Evolutionary conservation across 2,329 filamentous ascomycete species (phyloP).

Genomic region (Colletotrichum truncatum): DNA sequence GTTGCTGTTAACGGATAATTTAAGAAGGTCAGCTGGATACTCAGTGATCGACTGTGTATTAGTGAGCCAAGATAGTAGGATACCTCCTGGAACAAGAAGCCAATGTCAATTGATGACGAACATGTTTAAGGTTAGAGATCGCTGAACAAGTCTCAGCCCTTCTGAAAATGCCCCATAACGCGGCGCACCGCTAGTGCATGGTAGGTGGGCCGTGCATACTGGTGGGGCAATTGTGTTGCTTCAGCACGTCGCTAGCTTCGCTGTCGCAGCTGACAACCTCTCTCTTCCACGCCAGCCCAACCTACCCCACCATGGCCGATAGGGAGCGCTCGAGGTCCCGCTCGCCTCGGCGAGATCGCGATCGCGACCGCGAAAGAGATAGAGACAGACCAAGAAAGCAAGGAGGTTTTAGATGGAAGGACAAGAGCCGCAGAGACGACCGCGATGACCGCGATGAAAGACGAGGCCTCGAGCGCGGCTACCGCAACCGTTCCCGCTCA

Average conservation of each 20-base stretch:
- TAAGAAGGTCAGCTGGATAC: no score
- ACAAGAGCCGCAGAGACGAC: conserved; percentile 58
- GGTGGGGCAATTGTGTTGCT: not conserved
- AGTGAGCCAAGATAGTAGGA: no score
- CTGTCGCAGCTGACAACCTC: not conserved
- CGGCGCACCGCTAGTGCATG: no score
- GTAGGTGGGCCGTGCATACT: not conserved
- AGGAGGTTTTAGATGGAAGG: conserved; percentile 66
- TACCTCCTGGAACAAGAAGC: no score
- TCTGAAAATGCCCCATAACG: no score
- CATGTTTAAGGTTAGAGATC: no score
- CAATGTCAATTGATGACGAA: no score
- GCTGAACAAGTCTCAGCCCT: no score
- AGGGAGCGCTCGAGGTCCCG: conserved; percentile 26
- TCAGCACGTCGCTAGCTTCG: not conserved
- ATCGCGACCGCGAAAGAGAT: conserved; percentile 21
- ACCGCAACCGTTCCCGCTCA: no score
- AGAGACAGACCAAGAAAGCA: conserved; percentile 24
- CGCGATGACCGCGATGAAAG: conserved; percentile 45
- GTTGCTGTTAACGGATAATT: no score
- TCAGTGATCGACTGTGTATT: no score
- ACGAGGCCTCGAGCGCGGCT: conserved; percentile 59
- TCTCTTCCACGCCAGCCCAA: not conserved
- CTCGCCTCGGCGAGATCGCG: conserved; percentile 29
- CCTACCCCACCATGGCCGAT: conserved; percentile 20